A percentile compares a stretch with the other conserved stretches of the same genome.
These are phyloP conservation scores for Rubroboletus pulcherrimus DNA, from an alignment of 768 basidiomycete species.

Conservation along the genomic window DNA sequence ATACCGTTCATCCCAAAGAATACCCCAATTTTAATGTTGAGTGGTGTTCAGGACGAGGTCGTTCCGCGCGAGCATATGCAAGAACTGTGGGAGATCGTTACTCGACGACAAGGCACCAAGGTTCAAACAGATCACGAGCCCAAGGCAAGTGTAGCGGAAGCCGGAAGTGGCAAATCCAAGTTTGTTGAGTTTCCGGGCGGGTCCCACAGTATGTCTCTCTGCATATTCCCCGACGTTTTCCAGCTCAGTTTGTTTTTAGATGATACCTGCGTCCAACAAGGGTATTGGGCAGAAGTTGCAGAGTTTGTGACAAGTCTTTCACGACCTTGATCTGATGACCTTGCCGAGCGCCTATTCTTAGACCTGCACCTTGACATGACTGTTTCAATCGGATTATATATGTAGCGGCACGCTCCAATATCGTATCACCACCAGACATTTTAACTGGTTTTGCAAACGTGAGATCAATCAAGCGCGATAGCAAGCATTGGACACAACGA, in stretches of 20 bases:
- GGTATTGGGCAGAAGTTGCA: constrained; percentile 51
- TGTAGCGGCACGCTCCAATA: not conserved
- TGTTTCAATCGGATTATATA: not conserved
- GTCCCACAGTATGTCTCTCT: constrained; percentile 46
- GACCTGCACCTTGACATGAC: not conserved
- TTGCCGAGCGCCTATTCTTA: not conserved
- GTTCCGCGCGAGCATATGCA: constrained; percentile 56
- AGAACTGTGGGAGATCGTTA: constrained; percentile 61
- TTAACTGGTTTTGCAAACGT: not conserved
- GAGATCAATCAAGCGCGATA: not conserved
- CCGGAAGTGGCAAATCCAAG: constrained; percentile 50
- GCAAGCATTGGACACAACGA: not conserved
- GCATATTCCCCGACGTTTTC: not conserved
- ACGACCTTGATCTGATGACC: constrained; percentile 6
- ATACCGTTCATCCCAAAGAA: constrained; percentile 57
- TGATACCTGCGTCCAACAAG: constrained; percentile 52
- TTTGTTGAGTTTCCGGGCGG: constrained; percentile 55
- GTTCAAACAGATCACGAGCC: constrained; percentile 14
- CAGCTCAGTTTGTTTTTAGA: constrained; percentile 29
- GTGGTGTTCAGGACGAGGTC: constrained; percentile 57
- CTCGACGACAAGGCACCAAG: constrained; percentile 41
- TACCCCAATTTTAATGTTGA: constrained; percentile 79
- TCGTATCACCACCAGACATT: not conserved
- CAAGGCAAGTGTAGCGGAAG: constrained; percentile 39
- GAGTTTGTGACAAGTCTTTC: constrained; percentile 41